Percentiles rank a stretch among this genome's conserved stretches.
These are phyloP conservation scores for Coprinopsis strossmayeri DNA, from an alignment of 768 basidiomycete species.

Conservation along the genomic window DNA sequence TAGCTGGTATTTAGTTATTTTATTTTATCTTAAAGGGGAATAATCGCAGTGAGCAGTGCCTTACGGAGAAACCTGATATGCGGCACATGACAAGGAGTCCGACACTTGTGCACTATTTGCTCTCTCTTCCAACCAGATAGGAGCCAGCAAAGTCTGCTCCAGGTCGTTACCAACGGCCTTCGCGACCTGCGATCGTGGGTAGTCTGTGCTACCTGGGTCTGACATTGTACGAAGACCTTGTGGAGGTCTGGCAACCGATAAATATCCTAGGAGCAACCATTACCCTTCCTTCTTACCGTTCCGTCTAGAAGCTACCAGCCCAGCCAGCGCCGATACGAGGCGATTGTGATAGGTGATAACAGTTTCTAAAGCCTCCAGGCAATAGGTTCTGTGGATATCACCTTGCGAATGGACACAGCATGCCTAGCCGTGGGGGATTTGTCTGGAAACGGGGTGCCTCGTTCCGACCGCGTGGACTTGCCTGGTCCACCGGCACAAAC, in stretches of 20 bases:
- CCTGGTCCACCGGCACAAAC: background rate
- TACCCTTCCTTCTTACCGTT: no score
- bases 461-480: slow-evolving; percentile 10
- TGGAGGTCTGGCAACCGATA: background rate
- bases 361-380: background rate
- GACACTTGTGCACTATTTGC: background rate
- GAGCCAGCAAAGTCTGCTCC: background rate
- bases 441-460: slow-evolving; percentile 3
- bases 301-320: no score
- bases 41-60: background rate
- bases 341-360: background rate
- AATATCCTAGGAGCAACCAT: background rate
- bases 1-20: no score
- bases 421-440: background rate
- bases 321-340: no score
- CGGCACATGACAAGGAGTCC: slow-evolving; percentile 5
- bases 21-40: no score
- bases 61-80: slow-evolving; percentile 7
- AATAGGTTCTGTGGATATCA: background rate
- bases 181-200: background rate
- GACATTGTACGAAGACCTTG: background rate
- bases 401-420: background rate
- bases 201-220: background rate
- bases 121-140: background rate
- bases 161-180: background rate